A percentile compares a stretch with the other conserved stretches of the same genome.
Conservation (phyloP, 2,329 filamentous ascomycete species). For the Knufia fluminis region DNA sequence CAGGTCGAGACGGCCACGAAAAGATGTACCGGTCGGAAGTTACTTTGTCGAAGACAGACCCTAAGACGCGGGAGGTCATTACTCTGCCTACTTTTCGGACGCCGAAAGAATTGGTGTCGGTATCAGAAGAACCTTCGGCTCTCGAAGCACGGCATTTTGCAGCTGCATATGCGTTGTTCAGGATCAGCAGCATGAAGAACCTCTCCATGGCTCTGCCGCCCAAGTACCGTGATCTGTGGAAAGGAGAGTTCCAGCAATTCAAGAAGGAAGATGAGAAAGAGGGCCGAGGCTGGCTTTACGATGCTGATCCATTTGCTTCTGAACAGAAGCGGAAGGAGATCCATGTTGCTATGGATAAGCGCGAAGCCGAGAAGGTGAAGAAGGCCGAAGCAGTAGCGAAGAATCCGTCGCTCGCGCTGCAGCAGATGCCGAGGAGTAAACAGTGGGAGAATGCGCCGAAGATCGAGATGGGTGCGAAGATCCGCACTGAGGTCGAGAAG, state of each 20-base stretch:
- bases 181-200: slow-evolving; percentile 92
- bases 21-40: slow-evolving; percentile 68
- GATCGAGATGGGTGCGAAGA: slow-evolving; percentile 82
- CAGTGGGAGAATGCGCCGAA: slow-evolving; percentile 77
- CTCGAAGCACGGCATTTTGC: slow-evolving; percentile 90
- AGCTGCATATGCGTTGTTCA: slow-evolving; percentile 81
- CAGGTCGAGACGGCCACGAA: slow-evolving; percentile 33
- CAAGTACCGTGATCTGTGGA: slow-evolving; percentile 83
- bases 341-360: slow-evolving; percentile 70
- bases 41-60: slow-evolving; percentile 61
- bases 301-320: slow-evolving; percentile 84
- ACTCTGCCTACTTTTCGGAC: slow-evolving; percentile 74
- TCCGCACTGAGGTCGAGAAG: slow-evolving; percentile 67
- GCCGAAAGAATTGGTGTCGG: slow-evolving; percentile 63
- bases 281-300: slow-evolving; percentile 79
- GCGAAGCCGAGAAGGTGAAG: slow-evolving; percentile 60
- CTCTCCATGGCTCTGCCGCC: slow-evolving; percentile 90
- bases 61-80: slow-evolving; percentile 70
- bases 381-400: slow-evolving; percentile 26
- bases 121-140: slow-evolving; percentile 66
- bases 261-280: slow-evolving; percentile 73
- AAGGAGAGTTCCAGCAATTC: slow-evolving; percentile 69
- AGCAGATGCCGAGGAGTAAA: slow-evolving; percentile 44
- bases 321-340: slow-evolving; percentile 65
- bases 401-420: slow-evolving; percentile 17